These are phyloP conservation scores for Solanum bulbocastanum DNA, from an alignment of 257 asterid genomes.

Conservation along the genomic window DNA sequence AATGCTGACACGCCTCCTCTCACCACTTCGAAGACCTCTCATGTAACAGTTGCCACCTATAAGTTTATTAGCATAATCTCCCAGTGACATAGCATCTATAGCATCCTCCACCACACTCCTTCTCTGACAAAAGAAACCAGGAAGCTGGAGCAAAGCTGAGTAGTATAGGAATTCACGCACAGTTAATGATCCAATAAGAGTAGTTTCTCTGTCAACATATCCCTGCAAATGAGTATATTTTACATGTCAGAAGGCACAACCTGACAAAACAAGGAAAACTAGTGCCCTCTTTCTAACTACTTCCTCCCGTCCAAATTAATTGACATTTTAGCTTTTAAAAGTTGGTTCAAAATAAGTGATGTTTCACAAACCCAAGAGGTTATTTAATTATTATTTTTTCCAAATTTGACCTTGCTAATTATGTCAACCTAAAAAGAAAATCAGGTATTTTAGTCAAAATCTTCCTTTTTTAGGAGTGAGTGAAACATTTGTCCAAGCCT, in stretches of 20 bases:
- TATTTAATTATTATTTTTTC: background rate
- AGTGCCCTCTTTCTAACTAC: background rate
- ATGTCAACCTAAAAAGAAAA: background rate
- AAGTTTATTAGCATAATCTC: constrained; percentile 82
- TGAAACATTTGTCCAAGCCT: background rate
- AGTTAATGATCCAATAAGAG: constrained; percentile 83
- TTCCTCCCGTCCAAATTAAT: background rate
- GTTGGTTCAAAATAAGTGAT: background rate
- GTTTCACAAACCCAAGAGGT: background rate
- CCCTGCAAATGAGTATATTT: constrained; percentile 44
- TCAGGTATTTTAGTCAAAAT: background rate
- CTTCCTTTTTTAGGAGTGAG: background rate
- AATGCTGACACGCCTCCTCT: constrained; percentile 86
- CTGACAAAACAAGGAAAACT: background rate
- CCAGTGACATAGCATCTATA: constrained; percentile 83
- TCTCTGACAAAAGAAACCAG: constrained; percentile 64
- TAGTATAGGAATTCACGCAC: constrained; percentile 97
- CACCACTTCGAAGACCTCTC: constrained; percentile 93
- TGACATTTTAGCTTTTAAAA: background rate
- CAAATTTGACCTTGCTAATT: background rate
- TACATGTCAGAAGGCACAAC: background rate
- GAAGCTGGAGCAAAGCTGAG: constrained; percentile 95
- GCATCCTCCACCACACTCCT: constrained; percentile 88
- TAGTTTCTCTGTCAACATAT: constrained; percentile 80
- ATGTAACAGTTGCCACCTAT: constrained; percentile 88